phyloP scores from a whole-genome alignment of 1,284 basidiomycete species.

The Amylostereum areolatum region DNA sequence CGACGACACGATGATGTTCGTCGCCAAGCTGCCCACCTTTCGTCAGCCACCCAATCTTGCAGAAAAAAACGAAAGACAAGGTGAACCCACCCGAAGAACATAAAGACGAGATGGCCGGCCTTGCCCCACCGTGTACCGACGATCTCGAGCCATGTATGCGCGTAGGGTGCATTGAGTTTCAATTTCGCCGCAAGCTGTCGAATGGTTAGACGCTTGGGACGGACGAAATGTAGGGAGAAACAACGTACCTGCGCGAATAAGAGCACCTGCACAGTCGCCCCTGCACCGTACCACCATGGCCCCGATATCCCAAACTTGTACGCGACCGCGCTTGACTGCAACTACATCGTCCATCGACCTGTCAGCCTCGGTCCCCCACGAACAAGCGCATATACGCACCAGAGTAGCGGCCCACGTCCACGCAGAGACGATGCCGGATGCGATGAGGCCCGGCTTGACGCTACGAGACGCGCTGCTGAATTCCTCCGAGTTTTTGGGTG shows the following conservation, averaged over 20 bases:
- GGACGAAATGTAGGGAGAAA: too few species aligned
- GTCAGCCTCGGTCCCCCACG: too few species aligned
- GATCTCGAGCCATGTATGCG: slow-evolving; percentile 62
- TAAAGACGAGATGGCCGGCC: slow-evolving; percentile 53
- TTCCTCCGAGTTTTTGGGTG: slow-evolving; percentile 69
- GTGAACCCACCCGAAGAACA: slow-evolving; percentile 50
- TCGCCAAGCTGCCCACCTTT: slow-evolving; percentile 35
- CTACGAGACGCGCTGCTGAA: slow-evolving; percentile 79
- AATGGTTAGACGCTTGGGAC: too few species aligned
- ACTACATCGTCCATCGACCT: too few species aligned
- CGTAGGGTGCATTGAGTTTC: slow-evolving; percentile 57
- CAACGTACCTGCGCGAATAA: slow-evolving; percentile 34
- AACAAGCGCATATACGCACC: too few species aligned
- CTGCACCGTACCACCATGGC: slow-evolving; percentile 43
- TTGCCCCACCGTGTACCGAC: slow-evolving; percentile 53
- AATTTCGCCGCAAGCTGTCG: slow-evolving; percentile 42
- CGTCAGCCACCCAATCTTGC: neutral
- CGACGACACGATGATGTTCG: slow-evolving; percentile 58
- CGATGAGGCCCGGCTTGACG: slow-evolving; percentile 86
- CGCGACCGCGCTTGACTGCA: slow-evolving; percentile 75
- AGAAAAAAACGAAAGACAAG: neutral
- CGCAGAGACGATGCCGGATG: slow-evolving; percentile 82
- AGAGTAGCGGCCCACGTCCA: slow-evolving; percentile 83
- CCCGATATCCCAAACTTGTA: slow-evolving; percentile 76
- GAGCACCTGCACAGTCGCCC: slow-evolving; percentile 47